Percentiles rank a stretch among this genome's conserved stretches.
Conservation (phyloP, 306 rosid species). For the Dryas octopetala region DNA sequence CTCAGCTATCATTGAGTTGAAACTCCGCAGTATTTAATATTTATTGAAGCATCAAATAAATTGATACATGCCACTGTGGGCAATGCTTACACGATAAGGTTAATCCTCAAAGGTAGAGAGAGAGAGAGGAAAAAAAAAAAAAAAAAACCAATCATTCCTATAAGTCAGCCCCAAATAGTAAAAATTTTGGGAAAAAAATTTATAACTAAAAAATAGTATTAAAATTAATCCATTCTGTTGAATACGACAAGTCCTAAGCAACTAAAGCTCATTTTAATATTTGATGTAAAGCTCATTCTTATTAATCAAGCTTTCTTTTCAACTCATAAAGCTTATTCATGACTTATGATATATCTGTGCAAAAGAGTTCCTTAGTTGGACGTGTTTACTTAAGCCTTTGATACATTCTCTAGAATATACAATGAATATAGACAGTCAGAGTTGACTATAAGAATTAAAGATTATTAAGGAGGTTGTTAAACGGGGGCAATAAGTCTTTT, state of each 20-base stretch:
- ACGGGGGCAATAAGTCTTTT: conserved; percentile 19
- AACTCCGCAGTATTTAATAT: background rate
- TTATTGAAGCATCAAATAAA: background rate
- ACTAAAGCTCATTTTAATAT: background rate
- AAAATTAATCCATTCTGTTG: background rate
- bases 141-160: too few relatives aligned
- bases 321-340: background rate
- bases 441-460: too few relatives aligned
- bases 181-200: too few relatives aligned
- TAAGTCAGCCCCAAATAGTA: too few relatives aligned
- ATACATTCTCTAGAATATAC: background rate
- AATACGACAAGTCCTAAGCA: background rate
- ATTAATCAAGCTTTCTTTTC: background rate
- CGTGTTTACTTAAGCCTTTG: background rate
- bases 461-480: background rate
- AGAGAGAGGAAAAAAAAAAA: too few relatives aligned
- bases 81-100: background rate
- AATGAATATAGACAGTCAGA: too few relatives aligned
- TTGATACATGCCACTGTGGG: background rate
- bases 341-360: background rate
- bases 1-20: background rate
- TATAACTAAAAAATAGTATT: too few relatives aligned
- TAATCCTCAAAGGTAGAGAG: background rate
- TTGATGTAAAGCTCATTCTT: background rate
- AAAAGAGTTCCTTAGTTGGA: background rate